phyloP scores from a whole-genome alignment of 805 yeast genomes.

The Teunomyces atbi region DNA sequence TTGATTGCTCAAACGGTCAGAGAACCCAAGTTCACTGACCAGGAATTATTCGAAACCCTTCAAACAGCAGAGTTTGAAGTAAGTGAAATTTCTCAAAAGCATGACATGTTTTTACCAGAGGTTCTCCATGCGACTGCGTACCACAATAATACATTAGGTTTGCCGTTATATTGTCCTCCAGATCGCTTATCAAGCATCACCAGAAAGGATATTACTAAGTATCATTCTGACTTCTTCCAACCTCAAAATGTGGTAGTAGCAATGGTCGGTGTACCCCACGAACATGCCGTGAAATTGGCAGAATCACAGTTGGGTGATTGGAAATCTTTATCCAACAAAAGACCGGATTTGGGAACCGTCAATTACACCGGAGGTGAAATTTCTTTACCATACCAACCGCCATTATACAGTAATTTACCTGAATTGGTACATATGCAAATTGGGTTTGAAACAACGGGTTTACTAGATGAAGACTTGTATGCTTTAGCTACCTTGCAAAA shows the following conservation, averaged over 20 bases:
- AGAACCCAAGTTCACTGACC: slow-evolving; percentile 62
- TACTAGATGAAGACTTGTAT: slow-evolving; percentile 81
- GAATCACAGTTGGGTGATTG: slow-evolving; percentile 64
- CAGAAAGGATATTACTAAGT: slow-evolving; percentile 52
- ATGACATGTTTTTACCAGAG: slow-evolving; percentile 86
- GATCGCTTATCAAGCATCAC: slow-evolving; percentile 60
- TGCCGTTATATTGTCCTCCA: slow-evolving; percentile 78
- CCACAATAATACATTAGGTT: slow-evolving; percentile 69
- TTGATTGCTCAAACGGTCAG: slow-evolving; percentile 76
- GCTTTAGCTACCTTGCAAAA: slow-evolving; percentile 89
- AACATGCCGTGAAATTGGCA: slow-evolving; percentile 62
- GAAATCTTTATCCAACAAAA: slow-evolving; percentile 18
- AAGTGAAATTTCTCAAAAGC: slow-evolving; percentile 76
- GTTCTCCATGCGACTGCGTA: slow-evolving; percentile 85
- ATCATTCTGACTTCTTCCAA: slow-evolving; percentile 63
- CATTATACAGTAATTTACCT: slow-evolving; percentile 52
- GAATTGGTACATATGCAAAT: slow-evolving; percentile 83
- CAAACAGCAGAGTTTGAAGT: slow-evolving; percentile 78
- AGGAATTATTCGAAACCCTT: slow-evolving; percentile 73
- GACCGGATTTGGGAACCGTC: slow-evolving; percentile 53
- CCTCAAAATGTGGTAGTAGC: slow-evolving; percentile 86
- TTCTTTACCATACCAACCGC: slow-evolving; percentile 38
- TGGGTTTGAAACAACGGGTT: slow-evolving; percentile 85
- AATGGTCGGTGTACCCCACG: slow-evolving; percentile 80
- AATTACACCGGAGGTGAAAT: slow-evolving; percentile 52